phyloP scores from a whole-genome alignment of 257 asterid species.

The Solanum rostratum region DNA sequence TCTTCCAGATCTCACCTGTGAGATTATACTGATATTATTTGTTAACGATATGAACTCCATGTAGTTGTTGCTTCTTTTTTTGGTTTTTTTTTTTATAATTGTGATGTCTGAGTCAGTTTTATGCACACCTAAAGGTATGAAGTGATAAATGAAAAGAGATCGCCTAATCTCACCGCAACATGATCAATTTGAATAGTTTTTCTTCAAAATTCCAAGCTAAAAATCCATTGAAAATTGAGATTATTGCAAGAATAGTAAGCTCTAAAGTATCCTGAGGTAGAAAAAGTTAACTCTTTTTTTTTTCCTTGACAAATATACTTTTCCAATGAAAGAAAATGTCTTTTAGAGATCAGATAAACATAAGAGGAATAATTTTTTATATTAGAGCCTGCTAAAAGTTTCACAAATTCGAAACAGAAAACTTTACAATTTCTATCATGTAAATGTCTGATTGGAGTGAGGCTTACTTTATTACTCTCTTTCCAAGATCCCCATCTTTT shows the following conservation, averaged over 20 bases:
- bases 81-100: too few relatives aligned
- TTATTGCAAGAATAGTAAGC: background rate
- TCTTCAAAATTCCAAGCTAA: background rate
- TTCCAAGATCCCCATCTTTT: background rate
- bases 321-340: background rate
- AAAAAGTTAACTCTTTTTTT: background rate
- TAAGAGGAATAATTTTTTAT: background rate
- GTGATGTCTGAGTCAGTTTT: too few relatives aligned
- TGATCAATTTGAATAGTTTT: background rate
- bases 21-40: too few relatives aligned
- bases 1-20: too few relatives aligned
- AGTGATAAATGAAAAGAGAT: background rate
- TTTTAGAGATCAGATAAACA: background rate
- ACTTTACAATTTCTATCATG: background rate
- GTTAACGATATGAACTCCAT: background rate
- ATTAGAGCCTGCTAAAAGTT: background rate
- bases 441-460: background rate
- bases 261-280: background rate
- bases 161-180: accelerated
- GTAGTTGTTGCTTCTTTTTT: background rate
- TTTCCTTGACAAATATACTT: background rate
- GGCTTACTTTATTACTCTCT: background rate
- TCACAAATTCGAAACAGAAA: background rate
- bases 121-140: background rate
- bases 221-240: background rate